A percentile compares a stretch with the other conserved stretches of the same genome.
Conservation (phyloP, 495 filamentous ascomycete species). For the Sordaria brevicollis region DNA sequence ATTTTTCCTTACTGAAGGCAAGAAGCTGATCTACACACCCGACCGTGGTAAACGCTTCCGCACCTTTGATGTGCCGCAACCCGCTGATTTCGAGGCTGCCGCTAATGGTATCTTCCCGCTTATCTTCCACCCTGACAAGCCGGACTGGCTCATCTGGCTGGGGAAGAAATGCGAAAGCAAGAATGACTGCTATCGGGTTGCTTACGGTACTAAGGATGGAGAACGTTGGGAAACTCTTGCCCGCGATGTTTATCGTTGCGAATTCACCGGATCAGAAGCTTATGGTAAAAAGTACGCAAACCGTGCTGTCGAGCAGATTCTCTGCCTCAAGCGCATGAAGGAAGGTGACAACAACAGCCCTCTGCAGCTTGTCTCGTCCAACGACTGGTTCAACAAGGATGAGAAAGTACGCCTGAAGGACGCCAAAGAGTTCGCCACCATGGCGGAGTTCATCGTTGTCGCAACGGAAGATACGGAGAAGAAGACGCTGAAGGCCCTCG, state of each 20-base stretch:
- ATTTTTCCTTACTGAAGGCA: slow-evolving; percentile 65
- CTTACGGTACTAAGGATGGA: slow-evolving; percentile 64
- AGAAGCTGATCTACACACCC: slow-evolving; percentile 64
- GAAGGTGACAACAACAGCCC: slow-evolving; percentile 52
- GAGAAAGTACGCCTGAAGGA: slow-evolving; percentile 45
- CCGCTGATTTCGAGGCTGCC: slow-evolving; percentile 14
- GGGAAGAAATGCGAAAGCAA: slow-evolving; percentile 47
- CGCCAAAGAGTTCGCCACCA: slow-evolving; percentile 78
- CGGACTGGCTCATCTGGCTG: slow-evolving; percentile 86
- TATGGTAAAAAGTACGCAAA: slow-evolving; percentile 48
- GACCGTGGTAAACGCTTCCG: slow-evolving; percentile 62
- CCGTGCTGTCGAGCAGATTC: slow-evolving; percentile 55
- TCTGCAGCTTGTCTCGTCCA: slow-evolving; percentile 59
- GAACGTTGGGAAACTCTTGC: slow-evolving; percentile 61
- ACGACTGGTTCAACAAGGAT: slow-evolving; percentile 59
- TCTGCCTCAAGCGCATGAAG: slow-evolving; percentile 66
- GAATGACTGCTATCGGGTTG: slow-evolving; percentile 54
- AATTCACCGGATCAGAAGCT: slow-evolving; percentile 60
- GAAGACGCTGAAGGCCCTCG: slow-evolving; percentile 60
- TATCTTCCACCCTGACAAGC: slow-evolving; percentile 69
- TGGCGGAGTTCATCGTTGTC: slow-evolving; percentile 91
- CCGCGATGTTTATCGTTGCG: slow-evolving; percentile 62
- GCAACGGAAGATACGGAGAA: slow-evolving; percentile 58
- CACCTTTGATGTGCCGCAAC: slow-evolving; percentile 51
- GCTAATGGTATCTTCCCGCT: slow-evolving; percentile 31